Evolutionary conservation across 2,329 filamentous ascomycete genomes (phyloP).

Genomic region (Hawksworthiomyces lignivorus): DNA sequence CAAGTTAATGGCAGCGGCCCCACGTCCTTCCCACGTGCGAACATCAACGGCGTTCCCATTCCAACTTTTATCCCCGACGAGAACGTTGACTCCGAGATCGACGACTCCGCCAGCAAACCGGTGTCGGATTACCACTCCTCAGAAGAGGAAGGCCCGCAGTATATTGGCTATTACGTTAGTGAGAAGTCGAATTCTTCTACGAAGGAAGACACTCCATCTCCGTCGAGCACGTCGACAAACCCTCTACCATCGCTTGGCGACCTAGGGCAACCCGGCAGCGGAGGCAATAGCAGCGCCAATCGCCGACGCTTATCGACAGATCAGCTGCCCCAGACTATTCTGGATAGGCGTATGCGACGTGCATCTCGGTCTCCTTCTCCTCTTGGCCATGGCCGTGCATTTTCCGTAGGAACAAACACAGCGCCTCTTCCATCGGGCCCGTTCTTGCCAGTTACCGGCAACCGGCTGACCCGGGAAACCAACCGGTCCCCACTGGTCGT

Average conservation of each 20-base stretch:
- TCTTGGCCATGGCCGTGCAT: conserved; percentile 39
- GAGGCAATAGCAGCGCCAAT: background rate
- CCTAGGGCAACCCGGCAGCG: conserved; percentile 22
- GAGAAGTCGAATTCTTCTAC: conserved; percentile 21
- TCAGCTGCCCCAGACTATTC: conserved; percentile 44
- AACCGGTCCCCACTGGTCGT: conserved; percentile 15
- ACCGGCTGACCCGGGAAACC: conserved; percentile 19
- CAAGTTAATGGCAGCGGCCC: conserved; percentile 25
- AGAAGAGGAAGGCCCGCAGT: conserved; percentile 37
- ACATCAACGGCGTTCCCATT: conserved; percentile 42
- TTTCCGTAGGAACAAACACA: conserved; percentile 33
- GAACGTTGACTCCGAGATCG: conserved; percentile 34
- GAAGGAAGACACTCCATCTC: conserved; percentile 8
- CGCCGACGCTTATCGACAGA: conserved; percentile 45
- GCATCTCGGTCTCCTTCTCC: conserved; percentile 51
- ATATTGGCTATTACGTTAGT: conserved; percentile 30
- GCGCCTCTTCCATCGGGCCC: conserved; percentile 32
- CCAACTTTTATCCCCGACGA: conserved; percentile 52
- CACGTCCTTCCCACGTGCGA: conserved; percentile 28
- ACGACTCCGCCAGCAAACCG: conserved; percentile 32
- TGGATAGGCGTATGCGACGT: conserved; percentile 45
- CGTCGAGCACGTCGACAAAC: conserved; percentile 23
- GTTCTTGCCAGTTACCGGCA: conserved; percentile 25
- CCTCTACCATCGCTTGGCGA: conserved; percentile 42
- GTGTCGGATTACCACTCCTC: conserved; percentile 35